phyloP scores from a whole-genome alignment of 2,329 filamentous ascomycete genomes.

The Huntiella abstrusa region DNA sequence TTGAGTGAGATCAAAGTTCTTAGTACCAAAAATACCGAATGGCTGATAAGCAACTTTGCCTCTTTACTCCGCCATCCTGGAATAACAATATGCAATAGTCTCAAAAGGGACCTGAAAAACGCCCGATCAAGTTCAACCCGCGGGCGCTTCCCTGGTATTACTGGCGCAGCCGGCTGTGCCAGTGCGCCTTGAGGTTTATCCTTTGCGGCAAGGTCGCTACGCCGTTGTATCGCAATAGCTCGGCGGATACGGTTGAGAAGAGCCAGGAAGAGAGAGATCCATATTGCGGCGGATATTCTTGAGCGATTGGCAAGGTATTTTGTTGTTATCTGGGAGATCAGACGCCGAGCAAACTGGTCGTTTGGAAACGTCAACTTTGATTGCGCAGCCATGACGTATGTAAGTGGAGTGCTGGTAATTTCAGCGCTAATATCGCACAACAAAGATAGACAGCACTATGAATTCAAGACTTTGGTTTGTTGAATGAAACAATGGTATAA shows the following conservation, averaged over 20 bases:
- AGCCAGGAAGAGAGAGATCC: conserved; percentile 62
- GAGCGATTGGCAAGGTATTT: conserved; percentile 67
- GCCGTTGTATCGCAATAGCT: conserved; percentile 80
- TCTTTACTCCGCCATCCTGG: conserved; percentile 84
- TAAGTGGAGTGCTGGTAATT: neutral
- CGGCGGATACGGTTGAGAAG: conserved; percentile 75
- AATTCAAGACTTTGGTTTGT: too few species aligned
- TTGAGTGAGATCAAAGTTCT: conserved; percentile 86
- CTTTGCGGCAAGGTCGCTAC: neutral
- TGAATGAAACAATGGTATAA: too few species aligned
- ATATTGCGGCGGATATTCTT: conserved; percentile 65
- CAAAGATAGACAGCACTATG: too few species aligned
- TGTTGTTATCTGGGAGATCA: conserved; percentile 46
- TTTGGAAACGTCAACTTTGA: conserved; percentile 45
- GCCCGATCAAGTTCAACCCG: conserved; percentile 88
- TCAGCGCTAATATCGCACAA: too few species aligned
- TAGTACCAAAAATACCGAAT: conserved; percentile 81
- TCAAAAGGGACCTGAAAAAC: conserved; percentile 53
- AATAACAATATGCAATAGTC: conserved; percentile 69
- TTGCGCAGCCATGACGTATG: conserved; percentile 44
- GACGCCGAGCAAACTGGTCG: conserved; percentile 42
- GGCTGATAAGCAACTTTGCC: conserved; percentile 65
- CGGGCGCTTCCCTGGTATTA: conserved; percentile 33
- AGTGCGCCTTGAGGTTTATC: conserved; percentile 25
- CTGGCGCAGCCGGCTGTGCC: conserved; percentile 13